Evolutionary conservation across 768 basidiomycete genomes (phyloP), one percentile per base, ranked within the genome.

Genomic region (Lentinula boryana): DNA sequence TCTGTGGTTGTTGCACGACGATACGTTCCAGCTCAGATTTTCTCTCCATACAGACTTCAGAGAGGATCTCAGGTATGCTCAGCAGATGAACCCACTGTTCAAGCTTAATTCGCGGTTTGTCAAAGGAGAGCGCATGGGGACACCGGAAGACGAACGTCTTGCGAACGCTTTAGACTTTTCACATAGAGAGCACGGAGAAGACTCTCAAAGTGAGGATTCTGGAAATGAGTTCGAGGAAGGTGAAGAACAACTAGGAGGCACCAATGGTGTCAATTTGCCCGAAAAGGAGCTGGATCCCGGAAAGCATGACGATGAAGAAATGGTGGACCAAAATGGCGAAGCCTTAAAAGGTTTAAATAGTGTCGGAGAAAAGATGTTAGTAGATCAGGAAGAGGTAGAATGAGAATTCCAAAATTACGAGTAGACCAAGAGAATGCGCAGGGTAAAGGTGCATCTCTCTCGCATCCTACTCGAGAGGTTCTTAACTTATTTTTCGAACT

Each of bases 1-100:
- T 0, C 62, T 70, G 18, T 87, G 84, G 85, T 66, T 86, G 61
- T 38, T 60, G 6, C 48, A 40, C 36, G 58, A 60, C 27, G 58
- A 60, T 32, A 44, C 32, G 1, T 60, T 60, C 16, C 58, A 60
- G 32, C 13, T 31, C 16, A 51, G 50, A 21, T 50, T 21, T 43
- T 50, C 58, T 36, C 21, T 38, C 21, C 31, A 60, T 52, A n/a
- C 16, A 4, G 31, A 36, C 31, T 36, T 48, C 13, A 41, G 35
- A 38, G 57, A 50, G 44, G 57, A 58, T 50, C 31, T 32, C 7
- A 58, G 27, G 46, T 46, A 36, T 46, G n/a, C n/a, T 3, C 57
- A 58, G 27, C 43, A 33, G 57, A 58, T 58, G 46, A 48, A 58
- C 33, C 57, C 57, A 7, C 16, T 33, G 32, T 58, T 58, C 27